phyloP scores from a whole-genome alignment of 345 rosid species.

The Eutrema heterophyllum region DNA sequence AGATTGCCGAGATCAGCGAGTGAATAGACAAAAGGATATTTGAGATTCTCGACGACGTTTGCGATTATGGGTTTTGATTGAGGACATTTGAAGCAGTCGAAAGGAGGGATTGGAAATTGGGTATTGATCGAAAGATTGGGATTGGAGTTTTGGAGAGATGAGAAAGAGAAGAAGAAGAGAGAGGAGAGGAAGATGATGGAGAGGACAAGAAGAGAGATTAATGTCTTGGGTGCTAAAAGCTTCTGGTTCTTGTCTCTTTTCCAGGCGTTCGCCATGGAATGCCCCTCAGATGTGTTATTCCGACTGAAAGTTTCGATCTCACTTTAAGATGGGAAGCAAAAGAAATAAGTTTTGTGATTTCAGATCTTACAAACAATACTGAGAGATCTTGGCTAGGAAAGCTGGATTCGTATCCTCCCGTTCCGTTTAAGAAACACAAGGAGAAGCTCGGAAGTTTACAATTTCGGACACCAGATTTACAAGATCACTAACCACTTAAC shows the following conservation, averaged over 20 bases:
- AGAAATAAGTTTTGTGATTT: not conserved
- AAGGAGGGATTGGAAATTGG: constrained; percentile 44
- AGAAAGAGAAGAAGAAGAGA: constrained; percentile 37
- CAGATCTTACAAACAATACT: constrained; percentile 14
- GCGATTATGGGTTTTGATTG: constrained; percentile 85
- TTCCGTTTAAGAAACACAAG: not conserved
- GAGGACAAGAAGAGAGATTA: constrained; percentile 42
- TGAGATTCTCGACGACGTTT: constrained; percentile 78
- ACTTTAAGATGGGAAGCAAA: not conserved
- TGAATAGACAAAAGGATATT: constrained; percentile 71
- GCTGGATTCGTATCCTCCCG: not conserved
- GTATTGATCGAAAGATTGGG: constrained; percentile 17
- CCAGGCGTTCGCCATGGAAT: constrained; percentile 72
- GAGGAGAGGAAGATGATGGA: constrained; percentile 46
- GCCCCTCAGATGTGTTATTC: not conserved
- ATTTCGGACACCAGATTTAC: not conserved
- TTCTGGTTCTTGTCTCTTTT: constrained; percentile 54
- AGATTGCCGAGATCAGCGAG: constrained; percentile 81
- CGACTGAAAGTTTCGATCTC: not conserved
- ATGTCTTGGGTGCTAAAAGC: constrained; percentile 45
- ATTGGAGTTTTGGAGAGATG: constrained; percentile 16
- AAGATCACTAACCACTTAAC: not conserved
- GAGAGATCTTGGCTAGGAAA: constrained; percentile 6
- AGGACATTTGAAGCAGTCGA: constrained; percentile 63
- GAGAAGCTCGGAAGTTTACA: not conserved